A percentile compares a stretch with the other conserved stretches of the same genome.
These are phyloP conservation scores for Lentinula aciculospora DNA, from an alignment of 768 basidiomycete genomes.

Conservation along the genomic window DNA sequence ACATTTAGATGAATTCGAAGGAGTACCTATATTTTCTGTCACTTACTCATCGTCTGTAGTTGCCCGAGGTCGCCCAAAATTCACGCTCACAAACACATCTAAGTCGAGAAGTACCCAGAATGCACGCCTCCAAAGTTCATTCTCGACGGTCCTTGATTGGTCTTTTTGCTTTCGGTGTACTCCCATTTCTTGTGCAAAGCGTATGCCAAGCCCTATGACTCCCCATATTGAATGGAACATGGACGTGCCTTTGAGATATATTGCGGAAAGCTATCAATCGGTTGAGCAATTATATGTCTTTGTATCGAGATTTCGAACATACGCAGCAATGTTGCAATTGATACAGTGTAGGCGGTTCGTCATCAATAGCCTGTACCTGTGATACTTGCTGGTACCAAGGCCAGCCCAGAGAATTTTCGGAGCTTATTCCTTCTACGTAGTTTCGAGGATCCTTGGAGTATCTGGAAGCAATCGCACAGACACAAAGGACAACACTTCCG, in stretches of 20 bases:
- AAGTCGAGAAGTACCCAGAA: conserved; percentile 5
- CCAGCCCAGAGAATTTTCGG: conserved; percentile 19
- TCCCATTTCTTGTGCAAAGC: conserved; percentile 36
- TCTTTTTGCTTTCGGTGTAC: conserved; percentile 17
- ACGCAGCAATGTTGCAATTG: conserved; percentile 50
- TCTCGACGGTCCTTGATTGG: conserved; percentile 15
- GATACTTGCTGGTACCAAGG: conserved; percentile 32
- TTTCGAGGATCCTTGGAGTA: conserved; percentile 36
- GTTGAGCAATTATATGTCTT: not conserved
- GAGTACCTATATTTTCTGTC: too few species aligned
- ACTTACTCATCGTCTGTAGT: conserved; percentile 33
- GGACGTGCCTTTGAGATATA: conserved; percentile 42
- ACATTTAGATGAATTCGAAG: not conserved
- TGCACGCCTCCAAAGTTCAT: conserved; percentile 33
- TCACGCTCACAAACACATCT: conserved; percentile 8
- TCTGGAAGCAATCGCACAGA: conserved; percentile 47
- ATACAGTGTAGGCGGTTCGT: conserved; percentile 43
- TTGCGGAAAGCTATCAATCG: conserved; percentile 34
- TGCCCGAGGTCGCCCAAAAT: conserved; percentile 46
- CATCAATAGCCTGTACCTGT: conserved; percentile 39
- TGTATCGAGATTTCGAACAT: conserved; percentile 11
- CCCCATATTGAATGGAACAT: conserved; percentile 38
- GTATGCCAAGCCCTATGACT: conserved; percentile 30
- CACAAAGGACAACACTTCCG: conserved; percentile 36
- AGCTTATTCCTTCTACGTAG: conserved; percentile 6